Conservation (phyloP, 2,329 filamentous ascomycete species). For the Aspergillus brasiliensis region DNA sequence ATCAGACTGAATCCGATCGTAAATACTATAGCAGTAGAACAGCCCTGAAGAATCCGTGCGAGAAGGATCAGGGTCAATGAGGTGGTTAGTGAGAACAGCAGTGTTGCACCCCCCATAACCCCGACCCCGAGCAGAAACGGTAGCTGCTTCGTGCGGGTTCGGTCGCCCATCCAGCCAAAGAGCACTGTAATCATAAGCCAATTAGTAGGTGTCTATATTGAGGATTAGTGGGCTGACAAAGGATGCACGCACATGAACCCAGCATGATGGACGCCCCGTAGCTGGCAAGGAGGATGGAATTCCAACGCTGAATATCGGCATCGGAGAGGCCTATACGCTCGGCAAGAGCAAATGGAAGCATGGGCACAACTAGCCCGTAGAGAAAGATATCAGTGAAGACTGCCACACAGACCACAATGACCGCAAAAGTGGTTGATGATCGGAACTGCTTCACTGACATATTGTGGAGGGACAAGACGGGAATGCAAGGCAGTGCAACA, state of each 20-base stretch:
- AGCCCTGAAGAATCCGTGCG: constrained; percentile 33
- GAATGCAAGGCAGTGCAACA: background rate
- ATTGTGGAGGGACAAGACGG: background rate
- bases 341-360: constrained; percentile 14
- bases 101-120: constrained; percentile 48
- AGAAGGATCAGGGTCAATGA: background rate
- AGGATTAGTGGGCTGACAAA: background rate
- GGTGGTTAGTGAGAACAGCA: constrained; percentile 28
- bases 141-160: background rate
- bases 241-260: background rate
- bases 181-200: background rate
- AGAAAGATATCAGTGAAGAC: constrained; percentile 23
- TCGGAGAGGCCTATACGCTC: background rate
- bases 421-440: constrained; percentile 12
- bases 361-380: constrained; percentile 24
- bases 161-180: constrained; percentile 11
- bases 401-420: constrained; percentile 12
- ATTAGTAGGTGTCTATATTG: background rate
- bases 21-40: constrained; percentile 69
- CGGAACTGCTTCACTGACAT: background rate
- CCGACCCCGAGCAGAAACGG: constrained; percentile 13
- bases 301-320: background rate
- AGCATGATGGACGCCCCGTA: background rate
- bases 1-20: constrained; percentile 68
- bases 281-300: background rate